A percentile compares a stretch with the other conserved stretches of the same genome.
Conservation (phyloP, 345 rosid species). For the Gossypium arboreum region DNA sequence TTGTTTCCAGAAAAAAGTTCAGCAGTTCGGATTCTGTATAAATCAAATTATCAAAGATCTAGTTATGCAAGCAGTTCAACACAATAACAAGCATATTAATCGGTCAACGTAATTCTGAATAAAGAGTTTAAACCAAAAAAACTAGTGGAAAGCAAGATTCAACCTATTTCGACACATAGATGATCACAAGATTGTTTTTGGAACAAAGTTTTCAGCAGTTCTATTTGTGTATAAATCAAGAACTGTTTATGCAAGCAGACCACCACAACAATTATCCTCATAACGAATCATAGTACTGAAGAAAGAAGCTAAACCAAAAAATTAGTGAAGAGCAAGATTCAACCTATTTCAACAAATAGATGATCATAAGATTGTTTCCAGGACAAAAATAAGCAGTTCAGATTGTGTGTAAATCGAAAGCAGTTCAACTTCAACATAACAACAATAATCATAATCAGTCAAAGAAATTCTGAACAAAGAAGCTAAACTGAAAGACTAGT, state of each 20-base stretch:
- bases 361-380: neutral
- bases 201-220: neutral
- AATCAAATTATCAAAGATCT: neutral
- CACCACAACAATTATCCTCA: neutral
- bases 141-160: neutral
- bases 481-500: neutral
- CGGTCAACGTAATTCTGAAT: neutral
- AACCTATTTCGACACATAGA: conserved; percentile 4
- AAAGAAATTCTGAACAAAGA: neutral
- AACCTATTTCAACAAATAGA: neutral
- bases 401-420: neutral
- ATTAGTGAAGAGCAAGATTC: neutral
- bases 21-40: neutral
- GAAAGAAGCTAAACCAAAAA: neutral
- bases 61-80: neutral
- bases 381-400: neutral
- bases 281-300: neutral
- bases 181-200: neutral
- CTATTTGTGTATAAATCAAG: neutral
- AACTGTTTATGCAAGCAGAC: neutral
- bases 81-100: neutral
- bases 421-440: neutral
- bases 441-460: neutral
- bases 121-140: neutral
- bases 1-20: neutral